Evolutionary conservation across 768 basidiomycete species (phyloP), one percentile per base, ranked within the genome.

Genomic region (Lenzites betulinus): DNA sequence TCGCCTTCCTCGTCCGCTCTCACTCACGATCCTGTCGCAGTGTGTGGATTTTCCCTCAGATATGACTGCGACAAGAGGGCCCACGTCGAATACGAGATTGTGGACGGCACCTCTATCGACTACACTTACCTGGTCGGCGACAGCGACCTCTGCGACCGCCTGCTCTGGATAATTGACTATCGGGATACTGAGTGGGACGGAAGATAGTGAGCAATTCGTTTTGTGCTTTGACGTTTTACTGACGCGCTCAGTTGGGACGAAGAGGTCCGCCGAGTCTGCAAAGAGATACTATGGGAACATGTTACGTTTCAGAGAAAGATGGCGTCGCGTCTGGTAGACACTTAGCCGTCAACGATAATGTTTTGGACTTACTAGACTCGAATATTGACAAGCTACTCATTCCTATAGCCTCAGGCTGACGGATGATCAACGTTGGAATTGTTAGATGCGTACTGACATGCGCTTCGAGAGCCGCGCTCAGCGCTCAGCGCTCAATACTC

Each of bases 21-120:
- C 2, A 36, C 52, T 8, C 36, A 47, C 22, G 64, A 68, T 47
- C 64, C 67, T 25, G 60, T 54, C 39, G 49, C 55, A 2, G 52
- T 50, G 13, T 54, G 56, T 26, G 51, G 55, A 15, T 50, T 50
- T 13, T 50, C 30, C 13, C 6, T 50, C 7, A 28, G 30, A 2
- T 50, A 50, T n/a, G 12, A 50, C 15, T 7, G 2, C 1, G 18
- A n/a, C 6, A 35, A 18, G 2, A 50, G 25, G 28, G 49, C 30
- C 30, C 16, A 2, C 30, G n/a, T 35, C 11, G 12, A 36, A 35
- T 50, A 50, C 22, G 13, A n/a, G n/a, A n/a, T n/a, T n/a, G n/a
- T n/a, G n/a, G n/a, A n/a, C n/a, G n/a, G n/a, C n/a, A n/a, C n/a
- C n/a, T n/a, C n/a, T n/a, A n/a, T n/a, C n/a, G n/a, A n/a, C n/a